Conservation (phyloP, 306 rosid genomes). For the Vicia sativa region DNA sequence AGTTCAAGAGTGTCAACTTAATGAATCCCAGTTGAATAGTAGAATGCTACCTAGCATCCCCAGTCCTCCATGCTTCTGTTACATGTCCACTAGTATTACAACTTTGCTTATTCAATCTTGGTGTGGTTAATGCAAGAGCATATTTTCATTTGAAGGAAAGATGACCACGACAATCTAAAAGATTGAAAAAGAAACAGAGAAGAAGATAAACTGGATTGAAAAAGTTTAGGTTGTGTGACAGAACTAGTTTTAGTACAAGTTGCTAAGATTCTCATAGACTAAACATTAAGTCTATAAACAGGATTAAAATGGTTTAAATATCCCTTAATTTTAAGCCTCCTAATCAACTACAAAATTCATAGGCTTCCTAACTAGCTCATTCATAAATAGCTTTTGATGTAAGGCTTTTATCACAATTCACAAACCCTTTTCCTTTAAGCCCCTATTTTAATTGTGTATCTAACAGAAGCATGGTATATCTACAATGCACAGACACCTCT, state of each 20-base stretch:
- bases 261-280: constrained; percentile 4
- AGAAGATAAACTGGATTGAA: neutral
- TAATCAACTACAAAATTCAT: neutral
- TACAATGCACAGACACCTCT: too few species aligned
- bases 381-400: neutral
- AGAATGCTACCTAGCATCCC: neutral
- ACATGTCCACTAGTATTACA: constrained; percentile 11
- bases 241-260: constrained; percentile 9
- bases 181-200: neutral
- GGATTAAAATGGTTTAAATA: neutral
- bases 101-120: constrained; percentile 9
- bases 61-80: neutral
- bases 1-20: constrained; percentile 3
- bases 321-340: constrained; percentile 1
- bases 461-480: neutral
- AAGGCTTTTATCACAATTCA: neutral
- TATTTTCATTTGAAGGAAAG: neutral
- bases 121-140: constrained; percentile 18
- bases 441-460: neutral
- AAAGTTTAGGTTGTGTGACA: neutral
- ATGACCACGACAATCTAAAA: neutral
- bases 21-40: neutral
- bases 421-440: constrained; percentile 4
- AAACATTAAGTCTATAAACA: neutral
- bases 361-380: neutral